phyloP scores from a whole-genome alignment of 2,329 filamentous ascomycete genomes.

The Aureobasidium vineae region DNA sequence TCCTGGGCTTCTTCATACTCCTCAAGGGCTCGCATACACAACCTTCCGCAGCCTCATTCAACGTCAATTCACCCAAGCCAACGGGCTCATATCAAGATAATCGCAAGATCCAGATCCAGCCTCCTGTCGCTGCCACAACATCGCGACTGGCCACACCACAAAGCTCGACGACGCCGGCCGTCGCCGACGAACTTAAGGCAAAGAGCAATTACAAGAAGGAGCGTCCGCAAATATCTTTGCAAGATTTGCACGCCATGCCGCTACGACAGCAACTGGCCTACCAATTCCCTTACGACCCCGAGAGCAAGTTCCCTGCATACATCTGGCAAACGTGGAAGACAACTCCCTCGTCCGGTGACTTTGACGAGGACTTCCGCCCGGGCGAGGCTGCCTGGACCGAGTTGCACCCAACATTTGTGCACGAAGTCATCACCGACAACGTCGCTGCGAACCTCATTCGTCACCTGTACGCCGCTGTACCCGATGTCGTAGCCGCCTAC shows the following conservation, averaged over 20 bases:
- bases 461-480: slow-evolving; percentile 75
- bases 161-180: slow-evolving; percentile 23
- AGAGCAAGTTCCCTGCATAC: slow-evolving; percentile 88
- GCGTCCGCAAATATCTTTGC: slow-evolving; percentile 60
- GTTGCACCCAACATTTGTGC: slow-evolving; percentile 84
- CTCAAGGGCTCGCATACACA: slow-evolving; percentile 59
- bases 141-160: slow-evolving; percentile 35
- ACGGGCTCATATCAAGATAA: slow-evolving; percentile 41
- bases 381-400: slow-evolving; percentile 88
- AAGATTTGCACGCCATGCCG: slow-evolving; percentile 69
- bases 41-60: slow-evolving; percentile 30
- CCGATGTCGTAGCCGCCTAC: slow-evolving; percentile 52
- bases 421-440: slow-evolving; percentile 94
- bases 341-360: slow-evolving; percentile 72
- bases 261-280: slow-evolving; percentile 80
- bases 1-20: slow-evolving; percentile 68
- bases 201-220: slow-evolving; percentile 41
- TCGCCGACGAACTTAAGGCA: slow-evolving; percentile 29
- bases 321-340: slow-evolving; percentile 99
- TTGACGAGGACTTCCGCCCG: slow-evolving; percentile 70
- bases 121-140: neutral
- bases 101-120: slow-evolving; percentile 36
- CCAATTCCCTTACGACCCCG: slow-evolving; percentile 89
- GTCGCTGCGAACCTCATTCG: slow-evolving; percentile 77
- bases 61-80: slow-evolving; percentile 40